A percentile compares a stretch with the other conserved stretches of the same genome.
These are phyloP conservation scores for Setomelanomma holmii DNA, from an alignment of 2,329 filamentous ascomycete species.

Conservation along the genomic window DNA sequence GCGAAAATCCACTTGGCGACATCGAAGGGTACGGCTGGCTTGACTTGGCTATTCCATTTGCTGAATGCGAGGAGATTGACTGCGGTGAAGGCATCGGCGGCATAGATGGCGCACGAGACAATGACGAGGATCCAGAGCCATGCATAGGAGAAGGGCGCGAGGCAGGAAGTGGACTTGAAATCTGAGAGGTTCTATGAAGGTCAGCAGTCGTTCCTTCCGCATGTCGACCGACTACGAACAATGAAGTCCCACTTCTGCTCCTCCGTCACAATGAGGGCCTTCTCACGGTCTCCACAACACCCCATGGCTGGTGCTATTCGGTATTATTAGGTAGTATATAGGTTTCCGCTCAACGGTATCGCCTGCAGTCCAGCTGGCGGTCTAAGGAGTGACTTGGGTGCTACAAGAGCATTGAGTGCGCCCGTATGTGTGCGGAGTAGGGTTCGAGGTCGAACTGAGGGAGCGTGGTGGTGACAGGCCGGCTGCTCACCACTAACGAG, in stretches of 20 bases:
- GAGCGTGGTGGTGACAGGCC: constrained; percentile 46
- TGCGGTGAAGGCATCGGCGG: constrained; percentile 90
- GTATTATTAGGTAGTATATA: constrained; percentile 36
- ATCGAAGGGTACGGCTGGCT: constrained; percentile 76
- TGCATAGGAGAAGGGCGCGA: constrained; percentile 78
- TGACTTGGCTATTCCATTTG: constrained; percentile 83
- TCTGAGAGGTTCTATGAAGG: constrained; percentile 62
- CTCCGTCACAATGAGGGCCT: constrained; percentile 49
- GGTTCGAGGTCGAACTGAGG: constrained; percentile 6
- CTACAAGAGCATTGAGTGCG: constrained; percentile 34
- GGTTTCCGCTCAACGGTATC: constrained; percentile 44
- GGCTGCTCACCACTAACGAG: constrained; percentile 46
- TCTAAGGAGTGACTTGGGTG: constrained; percentile 39
- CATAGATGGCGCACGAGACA: constrained; percentile 83
- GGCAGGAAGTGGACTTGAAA: constrained; percentile 83
- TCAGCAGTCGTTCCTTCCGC: constrained; percentile 24
- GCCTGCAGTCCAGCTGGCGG: constrained; percentile 47
- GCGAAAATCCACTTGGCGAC: constrained; percentile 96
- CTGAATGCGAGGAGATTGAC: constrained; percentile 90
- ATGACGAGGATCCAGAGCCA: constrained; percentile 83
- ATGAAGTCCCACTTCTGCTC: constrained; percentile 86
- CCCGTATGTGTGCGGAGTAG: constrained; percentile 6
- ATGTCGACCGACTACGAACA: constrained; percentile 60
- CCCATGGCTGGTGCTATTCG: constrained; percentile 36
- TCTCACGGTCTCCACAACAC: constrained; percentile 49